Conservation (phyloP, 2,329 filamentous ascomycete species). For the Sarocladium strictum region DNA sequence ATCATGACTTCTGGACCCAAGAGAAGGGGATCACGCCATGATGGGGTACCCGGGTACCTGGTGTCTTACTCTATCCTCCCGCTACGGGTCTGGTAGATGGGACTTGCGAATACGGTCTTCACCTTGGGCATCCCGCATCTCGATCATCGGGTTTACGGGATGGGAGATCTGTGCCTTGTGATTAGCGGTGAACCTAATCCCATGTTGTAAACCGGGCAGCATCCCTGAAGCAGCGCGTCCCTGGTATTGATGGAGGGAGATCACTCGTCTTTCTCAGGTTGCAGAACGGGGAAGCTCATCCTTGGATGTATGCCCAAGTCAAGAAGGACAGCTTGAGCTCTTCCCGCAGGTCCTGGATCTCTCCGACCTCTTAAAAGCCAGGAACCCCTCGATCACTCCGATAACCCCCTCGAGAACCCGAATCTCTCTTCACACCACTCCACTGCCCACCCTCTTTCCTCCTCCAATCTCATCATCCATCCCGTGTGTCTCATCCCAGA, state of each 20-base stretch:
- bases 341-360: neutral
- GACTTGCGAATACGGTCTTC: neutral
- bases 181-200: constrained; percentile 1
- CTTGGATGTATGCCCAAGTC: neutral
- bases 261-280: neutral
- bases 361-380: constrained; percentile 2
- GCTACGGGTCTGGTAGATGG: neutral
- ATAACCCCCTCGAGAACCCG: neutral
- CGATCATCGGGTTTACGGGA: neutral
- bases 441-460: neutral
- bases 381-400: neutral
- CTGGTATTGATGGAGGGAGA: neutral
- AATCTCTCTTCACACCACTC: constrained; percentile 4
- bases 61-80: neutral
- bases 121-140: neutral
- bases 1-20: constrained; percentile 1
- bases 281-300: neutral
- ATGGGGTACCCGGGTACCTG: neutral
- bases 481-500: too few relatives aligned
- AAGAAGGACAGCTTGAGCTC: too few relatives aligned
- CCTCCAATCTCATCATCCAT: neutral
- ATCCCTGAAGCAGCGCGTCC: neutral
- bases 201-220: neutral
- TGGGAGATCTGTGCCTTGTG: neutral
- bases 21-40: neutral